These are phyloP conservation scores for Trichoderma sp. DNA, from an alignment of 2,329 filamentous ascomycete genomes.

Conservation along the genomic window DNA sequence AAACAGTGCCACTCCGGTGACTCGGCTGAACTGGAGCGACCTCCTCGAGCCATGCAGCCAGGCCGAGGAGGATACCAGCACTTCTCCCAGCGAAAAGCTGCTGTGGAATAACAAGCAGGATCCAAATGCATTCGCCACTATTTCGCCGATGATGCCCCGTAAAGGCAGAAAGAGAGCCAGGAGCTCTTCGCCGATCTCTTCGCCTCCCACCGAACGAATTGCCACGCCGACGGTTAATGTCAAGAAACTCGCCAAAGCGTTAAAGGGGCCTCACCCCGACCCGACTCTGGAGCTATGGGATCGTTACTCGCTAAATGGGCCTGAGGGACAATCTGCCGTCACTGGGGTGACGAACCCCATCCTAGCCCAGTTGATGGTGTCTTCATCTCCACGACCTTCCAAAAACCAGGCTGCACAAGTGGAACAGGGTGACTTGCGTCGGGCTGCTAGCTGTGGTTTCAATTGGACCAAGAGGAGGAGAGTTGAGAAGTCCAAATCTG, in stretches of 20 bases:
- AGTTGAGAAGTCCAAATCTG: slow-evolving; percentile 48
- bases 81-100: slow-evolving; percentile 60
- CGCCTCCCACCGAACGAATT: slow-evolving; percentile 53
- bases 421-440: slow-evolving; percentile 50
- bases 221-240: slow-evolving; percentile 53
- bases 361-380: slow-evolving; percentile 65
- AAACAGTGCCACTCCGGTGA: slow-evolving; percentile 45
- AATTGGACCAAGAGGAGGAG: slow-evolving; percentile 71
- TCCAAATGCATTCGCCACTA: slow-evolving; percentile 38
- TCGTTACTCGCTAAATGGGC: slow-evolving; percentile 58
- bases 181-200: slow-evolving; percentile 71
- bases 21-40: slow-evolving; percentile 57
- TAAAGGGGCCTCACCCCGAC: slow-evolving; percentile 68
- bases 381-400: slow-evolving; percentile 65
- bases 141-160: slow-evolving; percentile 50
- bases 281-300: slow-evolving; percentile 76
- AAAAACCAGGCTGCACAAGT: slow-evolving; percentile 43
- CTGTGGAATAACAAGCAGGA: slow-evolving; percentile 57
- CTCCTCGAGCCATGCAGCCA: slow-evolving; percentile 48
- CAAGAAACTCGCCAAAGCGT: slow-evolving; percentile 54
- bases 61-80: slow-evolving; percentile 45
- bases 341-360: slow-evolving; percentile 53
- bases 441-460: slow-evolving; percentile 66
- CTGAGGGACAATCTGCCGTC: slow-evolving; percentile 42
- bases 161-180: slow-evolving; percentile 64